Conservation (phyloP, 345 rosid genomes). For the Brassica napus region DNA sequence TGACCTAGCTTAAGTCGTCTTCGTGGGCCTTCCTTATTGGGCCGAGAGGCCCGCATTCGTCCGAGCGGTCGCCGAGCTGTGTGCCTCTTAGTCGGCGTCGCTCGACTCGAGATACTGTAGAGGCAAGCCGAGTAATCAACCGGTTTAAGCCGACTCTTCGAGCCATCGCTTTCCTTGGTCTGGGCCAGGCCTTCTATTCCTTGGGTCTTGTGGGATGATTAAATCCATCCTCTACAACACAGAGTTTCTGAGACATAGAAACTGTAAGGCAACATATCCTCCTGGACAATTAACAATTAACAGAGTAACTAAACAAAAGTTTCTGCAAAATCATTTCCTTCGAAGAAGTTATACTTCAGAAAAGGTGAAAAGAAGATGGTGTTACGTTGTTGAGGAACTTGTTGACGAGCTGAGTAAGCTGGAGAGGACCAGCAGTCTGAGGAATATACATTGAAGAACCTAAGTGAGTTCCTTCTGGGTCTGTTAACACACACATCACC, state of each 20-base stretch:
- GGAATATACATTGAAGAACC: conserved; percentile 84
- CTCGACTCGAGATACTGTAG: too few relatives aligned
- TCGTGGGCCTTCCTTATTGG: too few relatives aligned
- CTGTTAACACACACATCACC: conserved; percentile 80
- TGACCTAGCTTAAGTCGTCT: too few relatives aligned
- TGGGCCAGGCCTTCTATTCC: too few relatives aligned
- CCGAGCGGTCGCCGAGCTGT: too few relatives aligned
- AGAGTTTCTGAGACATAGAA: conserved; percentile 60
- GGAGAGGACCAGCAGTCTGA: conserved; percentile 74
- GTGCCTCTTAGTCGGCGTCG: too few relatives aligned
- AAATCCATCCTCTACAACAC: too few relatives aligned
- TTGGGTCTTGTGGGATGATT: too few relatives aligned
- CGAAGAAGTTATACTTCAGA: not conserved
- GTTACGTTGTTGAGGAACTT: conserved; percentile 69
- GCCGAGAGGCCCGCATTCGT: too few relatives aligned
- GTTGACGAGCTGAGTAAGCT: conserved; percentile 86
- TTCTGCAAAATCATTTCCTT: not conserved
- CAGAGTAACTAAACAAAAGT: not conserved
- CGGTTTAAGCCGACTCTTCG: too few relatives aligned
- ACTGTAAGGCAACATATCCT: conserved; percentile 83
- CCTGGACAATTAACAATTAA: conserved; percentile 44
- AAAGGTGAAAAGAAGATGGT: not conserved
- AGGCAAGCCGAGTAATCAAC: too few relatives aligned
- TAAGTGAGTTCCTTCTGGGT: conserved; percentile 69
- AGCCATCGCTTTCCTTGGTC: too few relatives aligned